Percentiles rank a stretch among this genome's conserved stretches.
Evolutionary conservation across 208 protist species (phyloP).

Genomic region (Leishmania mexicana): DNA sequence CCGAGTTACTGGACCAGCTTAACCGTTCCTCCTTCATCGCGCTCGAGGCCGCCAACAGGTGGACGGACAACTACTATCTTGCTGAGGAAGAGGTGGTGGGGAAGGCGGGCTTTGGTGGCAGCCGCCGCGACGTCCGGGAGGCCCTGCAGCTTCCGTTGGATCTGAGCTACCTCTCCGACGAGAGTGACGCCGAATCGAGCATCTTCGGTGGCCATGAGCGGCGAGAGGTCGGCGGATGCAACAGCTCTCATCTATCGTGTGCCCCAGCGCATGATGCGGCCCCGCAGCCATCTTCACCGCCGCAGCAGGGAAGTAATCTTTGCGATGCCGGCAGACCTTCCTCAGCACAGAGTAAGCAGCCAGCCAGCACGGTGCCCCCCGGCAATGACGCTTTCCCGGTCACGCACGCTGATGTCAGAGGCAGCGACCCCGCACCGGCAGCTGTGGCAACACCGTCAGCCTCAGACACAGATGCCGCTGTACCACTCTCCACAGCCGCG

Average conservation of each 20-base stretch:
- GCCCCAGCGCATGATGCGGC: neutral
- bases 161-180: slow-evolving; percentile 52
- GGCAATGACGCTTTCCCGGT: neutral
- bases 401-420: neutral
- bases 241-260: neutral
- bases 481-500: neutral
- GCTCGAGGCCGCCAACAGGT: slow-evolving; percentile 70
- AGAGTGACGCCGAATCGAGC: slow-evolving; percentile 12
- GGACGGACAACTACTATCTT: slow-evolving; percentile 84
- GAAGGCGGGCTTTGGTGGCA: slow-evolving; percentile 28
- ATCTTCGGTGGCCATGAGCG: neutral
- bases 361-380: neutral
- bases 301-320: neutral
- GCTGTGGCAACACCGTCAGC: neutral
- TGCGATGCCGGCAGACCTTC: neutral
- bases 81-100: slow-evolving; percentile 56
- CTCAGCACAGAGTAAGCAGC: neutral
- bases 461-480: neutral
- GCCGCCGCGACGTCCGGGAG: slow-evolving; percentile 41
- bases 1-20: slow-evolving; percentile 33
- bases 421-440: neutral
- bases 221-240: neutral
- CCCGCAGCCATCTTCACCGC: neutral
- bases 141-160: slow-evolving; percentile 49
- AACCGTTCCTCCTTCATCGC: slow-evolving; percentile 32